Conservation (phyloP, 1,139 yeast species). For the Candida neerlandica region DNA sequence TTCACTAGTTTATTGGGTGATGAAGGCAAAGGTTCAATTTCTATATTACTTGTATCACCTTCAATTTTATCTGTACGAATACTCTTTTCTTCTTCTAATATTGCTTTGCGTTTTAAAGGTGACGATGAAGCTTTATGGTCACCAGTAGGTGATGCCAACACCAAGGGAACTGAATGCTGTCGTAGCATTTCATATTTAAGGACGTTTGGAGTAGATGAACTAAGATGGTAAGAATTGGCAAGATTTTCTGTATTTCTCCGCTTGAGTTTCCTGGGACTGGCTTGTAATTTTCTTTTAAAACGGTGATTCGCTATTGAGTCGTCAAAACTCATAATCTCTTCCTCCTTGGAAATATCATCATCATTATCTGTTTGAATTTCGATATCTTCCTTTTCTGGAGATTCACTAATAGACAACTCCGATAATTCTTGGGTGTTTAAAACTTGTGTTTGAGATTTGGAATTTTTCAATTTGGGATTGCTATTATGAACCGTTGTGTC, state of each 20-base stretch:
- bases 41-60: slow-evolving; percentile 6
- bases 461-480: neutral
- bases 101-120: slow-evolving; percentile 1
- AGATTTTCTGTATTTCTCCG: slow-evolving; percentile 3
- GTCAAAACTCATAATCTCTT: slow-evolving; percentile 17
- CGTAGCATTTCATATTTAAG: slow-evolving; percentile 10
- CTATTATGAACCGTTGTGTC: too few species aligned
- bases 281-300: slow-evolving; percentile 10
- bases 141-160: slow-evolving; percentile 17
- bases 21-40: slow-evolving; percentile 9
- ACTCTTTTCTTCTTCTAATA: slow-evolving; percentile 8
- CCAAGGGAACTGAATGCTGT: slow-evolving; percentile 15
- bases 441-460: slow-evolving; percentile 21
- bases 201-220: neutral
- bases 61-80: slow-evolving; percentile 12
- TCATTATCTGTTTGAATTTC: slow-evolving; percentile 14
- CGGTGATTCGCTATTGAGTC: slow-evolving; percentile 17
- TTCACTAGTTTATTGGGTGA: slow-evolving; percentile 10
- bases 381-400: slow-evolving; percentile 5
- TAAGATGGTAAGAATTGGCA: neutral
- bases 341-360: slow-evolving; percentile 13
- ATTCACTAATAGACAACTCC: slow-evolving; percentile 4
- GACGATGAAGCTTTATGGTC: slow-evolving; percentile 13
- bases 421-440: slow-evolving; percentile 23
- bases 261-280: slow-evolving; percentile 10